Evolutionary conservation across 1,284 basidiomycete genomes (phyloP).

Genomic region (Takashimella koratensis): DNA sequence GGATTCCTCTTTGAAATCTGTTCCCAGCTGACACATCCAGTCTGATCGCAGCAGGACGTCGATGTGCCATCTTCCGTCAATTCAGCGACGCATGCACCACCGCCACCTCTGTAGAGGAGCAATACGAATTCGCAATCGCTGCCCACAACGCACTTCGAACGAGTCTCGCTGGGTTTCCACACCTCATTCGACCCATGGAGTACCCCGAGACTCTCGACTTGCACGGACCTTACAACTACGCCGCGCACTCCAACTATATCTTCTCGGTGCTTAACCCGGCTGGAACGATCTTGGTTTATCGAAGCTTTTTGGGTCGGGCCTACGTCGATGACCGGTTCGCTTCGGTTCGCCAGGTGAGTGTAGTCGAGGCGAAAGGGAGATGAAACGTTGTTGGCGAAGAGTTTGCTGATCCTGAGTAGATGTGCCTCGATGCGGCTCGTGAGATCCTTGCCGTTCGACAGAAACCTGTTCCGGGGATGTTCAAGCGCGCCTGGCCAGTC

Average conservation of each 20-base stretch:
- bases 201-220: conserved; percentile 19
- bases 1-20: no score
- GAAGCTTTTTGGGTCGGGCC: conserved; percentile 22
- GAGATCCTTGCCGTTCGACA: conserved; percentile 20
- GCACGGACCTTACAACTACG: conserved; percentile 14
- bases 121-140: conserved; percentile 15
- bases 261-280: conserved; percentile 15
- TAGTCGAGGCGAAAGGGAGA: no score
- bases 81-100: conserved; percentile 19
- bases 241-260: conserved; percentile 19
- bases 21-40: no score
- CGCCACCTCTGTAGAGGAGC: conserved; percentile 16
- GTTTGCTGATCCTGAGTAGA: no score
- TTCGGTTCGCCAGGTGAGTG: conserved; percentile 19
- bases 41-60: conserved; percentile 8
- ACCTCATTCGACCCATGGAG: conserved; percentile 10
- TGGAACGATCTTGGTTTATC: conserved; percentile 18
- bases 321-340: conserved; percentile 28
- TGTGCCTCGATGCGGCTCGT: conserved; percentile 25
- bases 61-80: conserved; percentile 21
- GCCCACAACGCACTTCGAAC: conserved; percentile 14
- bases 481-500: conserved; percentile 31
- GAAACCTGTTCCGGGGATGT: conserved; percentile 28
- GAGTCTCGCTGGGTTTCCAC: conserved; percentile 15
- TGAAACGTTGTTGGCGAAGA: no score